Conservation (phyloP, 2,329 filamentous ascomycete genomes). For the Emergomyces orientalis region DNA sequence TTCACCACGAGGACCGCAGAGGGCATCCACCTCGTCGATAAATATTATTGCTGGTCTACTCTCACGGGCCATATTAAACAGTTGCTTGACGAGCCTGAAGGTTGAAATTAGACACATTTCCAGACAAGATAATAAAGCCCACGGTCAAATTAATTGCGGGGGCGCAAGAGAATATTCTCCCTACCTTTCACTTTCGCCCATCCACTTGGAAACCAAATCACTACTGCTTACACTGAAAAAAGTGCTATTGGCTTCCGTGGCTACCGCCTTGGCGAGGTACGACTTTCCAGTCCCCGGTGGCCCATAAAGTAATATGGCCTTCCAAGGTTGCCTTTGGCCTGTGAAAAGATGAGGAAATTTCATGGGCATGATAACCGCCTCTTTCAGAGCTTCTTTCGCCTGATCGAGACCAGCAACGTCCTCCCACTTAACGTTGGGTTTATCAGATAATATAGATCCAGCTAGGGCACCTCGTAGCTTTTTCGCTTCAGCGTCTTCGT, state of each 20-base stretch:
- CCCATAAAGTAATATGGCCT: slow-evolving; percentile 91
- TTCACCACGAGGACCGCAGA: slow-evolving; percentile 86
- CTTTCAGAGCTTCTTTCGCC: slow-evolving; percentile 94
- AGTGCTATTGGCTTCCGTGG: slow-evolving; percentile 96
- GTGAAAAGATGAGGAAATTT: slow-evolving; percentile 96
- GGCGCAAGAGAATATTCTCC: neutral
- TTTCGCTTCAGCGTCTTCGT: slow-evolving; percentile 83
- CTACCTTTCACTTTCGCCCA: slow-evolving; percentile 97
- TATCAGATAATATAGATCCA: slow-evolving; percentile 87
- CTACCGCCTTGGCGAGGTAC: slow-evolving; percentile 93
- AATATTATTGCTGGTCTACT: slow-evolving; percentile 98
- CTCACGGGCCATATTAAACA: slow-evolving; percentile 96
- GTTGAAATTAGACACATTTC: slow-evolving; percentile 1
- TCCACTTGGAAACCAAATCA: slow-evolving; percentile 98
- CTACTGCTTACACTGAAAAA: slow-evolving; percentile 98
- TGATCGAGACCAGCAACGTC: slow-evolving; percentile 90
- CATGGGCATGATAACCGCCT: slow-evolving; percentile 94
- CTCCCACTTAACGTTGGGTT: slow-evolving; percentile 96
- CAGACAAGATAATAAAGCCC: neutral
- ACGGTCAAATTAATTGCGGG: neutral
- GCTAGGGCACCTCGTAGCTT: slow-evolving; percentile 85
- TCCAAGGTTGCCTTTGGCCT: slow-evolving; percentile 95
- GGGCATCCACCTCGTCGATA: slow-evolving; percentile 94
- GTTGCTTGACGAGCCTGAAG: slow-evolving; percentile 76
- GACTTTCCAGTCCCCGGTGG: slow-evolving; percentile 96